Evolutionary conservation across 1,284 basidiomycete genomes (phyloP).

Genomic region (Cryptococcus hybrid): DNA sequence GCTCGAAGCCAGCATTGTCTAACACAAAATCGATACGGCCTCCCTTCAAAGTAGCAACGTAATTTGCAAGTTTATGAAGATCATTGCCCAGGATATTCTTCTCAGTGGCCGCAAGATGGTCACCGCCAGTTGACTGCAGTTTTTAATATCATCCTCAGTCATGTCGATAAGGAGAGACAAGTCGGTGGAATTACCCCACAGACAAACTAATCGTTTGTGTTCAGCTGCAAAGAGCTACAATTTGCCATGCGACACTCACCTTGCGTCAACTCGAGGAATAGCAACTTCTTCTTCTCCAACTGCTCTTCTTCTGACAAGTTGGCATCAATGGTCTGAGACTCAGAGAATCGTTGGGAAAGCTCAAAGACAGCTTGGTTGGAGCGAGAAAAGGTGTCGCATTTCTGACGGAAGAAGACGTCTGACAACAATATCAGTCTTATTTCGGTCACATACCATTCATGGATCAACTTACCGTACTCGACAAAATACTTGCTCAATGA

Average conservation of each 20-base stretch:
- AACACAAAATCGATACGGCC: conserved; percentile 82
- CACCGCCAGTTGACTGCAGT: conserved; percentile 95
- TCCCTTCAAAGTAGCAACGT: conserved; percentile 71
- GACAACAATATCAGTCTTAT: neutral
- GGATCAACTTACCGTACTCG: conserved; percentile 62
- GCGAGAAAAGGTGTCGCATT: conserved; percentile 94
- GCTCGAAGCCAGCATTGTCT: conserved; percentile 72
- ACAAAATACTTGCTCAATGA: conserved; percentile 89
- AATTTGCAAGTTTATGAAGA: conserved; percentile 75
- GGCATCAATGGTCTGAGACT: conserved; percentile 69
- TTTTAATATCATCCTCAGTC: conserved; percentile 99
- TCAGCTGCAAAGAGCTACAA: conserved; percentile 4
- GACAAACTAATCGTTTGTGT: conserved; percentile 62
- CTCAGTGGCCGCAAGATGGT: conserved; percentile 91
- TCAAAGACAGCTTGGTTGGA: conserved; percentile 93
- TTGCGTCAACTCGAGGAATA: conserved; percentile 95
- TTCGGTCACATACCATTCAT: neutral
- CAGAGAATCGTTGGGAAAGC: conserved; percentile 86
- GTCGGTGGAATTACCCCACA: conserved; percentile 98
- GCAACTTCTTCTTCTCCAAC: conserved; percentile 73
- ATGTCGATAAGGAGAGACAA: conserved; percentile 95
- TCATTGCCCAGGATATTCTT: conserved; percentile 65
- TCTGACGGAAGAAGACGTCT: conserved; percentile 79
- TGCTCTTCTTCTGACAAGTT: conserved; percentile 60
- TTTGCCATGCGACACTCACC: conserved; percentile 44